Evolutionary conservation across 2,329 filamentous ascomycete species (phyloP).

Genomic region (Fusarium pseudoanthophilum): DNA sequence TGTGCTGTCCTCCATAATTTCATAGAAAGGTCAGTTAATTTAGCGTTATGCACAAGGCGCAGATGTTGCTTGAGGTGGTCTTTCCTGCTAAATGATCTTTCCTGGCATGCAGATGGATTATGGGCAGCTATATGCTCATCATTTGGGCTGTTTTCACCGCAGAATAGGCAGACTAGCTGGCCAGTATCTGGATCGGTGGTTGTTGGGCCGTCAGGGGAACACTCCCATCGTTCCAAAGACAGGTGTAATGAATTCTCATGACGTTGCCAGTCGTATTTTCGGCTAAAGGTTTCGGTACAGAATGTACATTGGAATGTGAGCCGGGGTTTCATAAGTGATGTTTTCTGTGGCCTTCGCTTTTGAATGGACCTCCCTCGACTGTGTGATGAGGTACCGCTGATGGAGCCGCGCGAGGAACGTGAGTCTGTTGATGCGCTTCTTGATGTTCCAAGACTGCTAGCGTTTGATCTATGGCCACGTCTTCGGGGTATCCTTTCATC

Average conservation of each 20-base stretch:
- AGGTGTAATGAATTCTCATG: slow-evolving; percentile 61
- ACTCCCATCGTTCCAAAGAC: slow-evolving; percentile 60
- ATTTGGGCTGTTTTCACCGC: slow-evolving; percentile 46
- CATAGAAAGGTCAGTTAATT: slow-evolving; percentile 42
- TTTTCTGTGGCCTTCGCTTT: slow-evolving; percentile 12
- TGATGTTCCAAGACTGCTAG: slow-evolving; percentile 29
- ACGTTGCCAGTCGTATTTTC: slow-evolving; percentile 59
- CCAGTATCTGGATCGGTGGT: slow-evolving; percentile 50
- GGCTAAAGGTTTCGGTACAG: slow-evolving; percentile 57
- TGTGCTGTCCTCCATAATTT: slow-evolving; percentile 51
- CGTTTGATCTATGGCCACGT: slow-evolving; percentile 22
- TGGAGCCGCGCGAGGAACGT: slow-evolving; percentile 20
- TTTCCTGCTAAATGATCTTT: slow-evolving; percentile 57
- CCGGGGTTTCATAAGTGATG: slow-evolving; percentile 8
- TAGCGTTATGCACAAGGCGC: slow-evolving; percentile 54
- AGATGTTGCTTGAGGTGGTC: slow-evolving; percentile 57
- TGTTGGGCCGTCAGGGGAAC: slow-evolving; percentile 48
- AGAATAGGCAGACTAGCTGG: slow-evolving; percentile 50
- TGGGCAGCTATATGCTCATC: slow-evolving; percentile 49
- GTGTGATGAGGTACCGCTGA: slow-evolving; percentile 16
- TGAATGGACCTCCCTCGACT: slow-evolving; percentile 18
- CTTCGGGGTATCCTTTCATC: slow-evolving; percentile 14
- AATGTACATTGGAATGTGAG: slow-evolving; percentile 56
- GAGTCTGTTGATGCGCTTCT: slow-evolving; percentile 34
- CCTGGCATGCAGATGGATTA: slow-evolving; percentile 58